phyloP scores from a whole-genome alignment of 164 flowering plant genomes.

The Vitis cinerea region DNA sequence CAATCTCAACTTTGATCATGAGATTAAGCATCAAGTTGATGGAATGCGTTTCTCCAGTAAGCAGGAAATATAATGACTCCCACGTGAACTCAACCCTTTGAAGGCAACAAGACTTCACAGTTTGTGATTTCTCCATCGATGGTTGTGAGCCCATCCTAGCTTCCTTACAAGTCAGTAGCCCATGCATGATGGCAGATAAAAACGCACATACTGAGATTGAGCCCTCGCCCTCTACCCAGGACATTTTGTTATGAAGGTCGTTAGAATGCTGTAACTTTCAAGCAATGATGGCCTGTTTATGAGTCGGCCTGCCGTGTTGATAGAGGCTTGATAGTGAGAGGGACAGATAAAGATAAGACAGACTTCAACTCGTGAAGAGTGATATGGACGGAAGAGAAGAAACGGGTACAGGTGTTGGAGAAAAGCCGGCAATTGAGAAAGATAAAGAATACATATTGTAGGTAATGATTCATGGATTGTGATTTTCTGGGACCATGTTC shows the following conservation, averaged over 20 bases:
- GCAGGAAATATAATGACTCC: no score
- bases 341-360: constrained; percentile 1
- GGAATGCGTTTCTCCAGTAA: no score
- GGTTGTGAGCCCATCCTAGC: no score
- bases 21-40: no score
- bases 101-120: no score
- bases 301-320: neutral
- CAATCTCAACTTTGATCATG: no score
- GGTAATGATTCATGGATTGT: neutral
- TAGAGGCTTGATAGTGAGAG: neutral
- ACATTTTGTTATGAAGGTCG: constrained; percentile 1
- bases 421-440: constrained; percentile 7
- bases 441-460: neutral
- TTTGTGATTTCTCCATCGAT: no score
- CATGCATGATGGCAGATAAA: no score
- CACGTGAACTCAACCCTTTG: no score
- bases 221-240: neutral
- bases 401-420: constrained; percentile 1
- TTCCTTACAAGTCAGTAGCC: no score
- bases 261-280: constrained; percentile 12
- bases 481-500: neutral
- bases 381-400: neutral
- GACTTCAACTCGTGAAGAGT: neutral
- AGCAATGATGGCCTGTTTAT: neutral
- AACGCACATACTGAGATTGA: no score